phyloP scores from a whole-genome alignment of 805 yeast species.

The Isabelozyma heimii region DNA sequence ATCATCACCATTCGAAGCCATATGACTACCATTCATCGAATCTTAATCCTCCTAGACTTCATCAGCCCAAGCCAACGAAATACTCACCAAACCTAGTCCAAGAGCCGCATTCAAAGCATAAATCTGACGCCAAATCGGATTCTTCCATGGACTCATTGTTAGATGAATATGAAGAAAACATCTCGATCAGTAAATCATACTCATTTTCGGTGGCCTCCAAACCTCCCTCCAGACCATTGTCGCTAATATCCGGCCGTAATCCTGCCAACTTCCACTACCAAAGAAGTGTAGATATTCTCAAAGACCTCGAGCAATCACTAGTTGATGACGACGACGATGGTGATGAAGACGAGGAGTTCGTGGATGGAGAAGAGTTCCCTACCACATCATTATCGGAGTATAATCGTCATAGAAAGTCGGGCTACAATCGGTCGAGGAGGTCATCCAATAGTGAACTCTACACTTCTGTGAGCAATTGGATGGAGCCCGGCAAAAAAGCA shows the following conservation, averaged over 20 bases:
- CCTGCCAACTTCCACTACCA: constrained; percentile 2
- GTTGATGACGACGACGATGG: constrained; percentile 2
- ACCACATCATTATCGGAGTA: constrained; percentile 36
- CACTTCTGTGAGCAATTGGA: constrained; percentile 48
- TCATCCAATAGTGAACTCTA: constrained; percentile 43
- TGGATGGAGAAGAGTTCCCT: constrained; percentile 24
- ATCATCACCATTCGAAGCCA: too few relatives aligned
- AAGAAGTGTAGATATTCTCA: background rate
- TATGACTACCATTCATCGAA: background rate
- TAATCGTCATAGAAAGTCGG: constrained; percentile 12
- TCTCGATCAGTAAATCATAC: constrained; percentile 24
- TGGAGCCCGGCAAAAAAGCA: constrained; percentile 38
- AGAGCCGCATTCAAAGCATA: background rate
- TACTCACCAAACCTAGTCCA: background rate
- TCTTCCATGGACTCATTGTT: constrained; percentile 39
- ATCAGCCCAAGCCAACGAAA: constrained; percentile 1
- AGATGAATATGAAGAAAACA: constrained; percentile 45
- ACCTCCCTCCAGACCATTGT: constrained; percentile 25
- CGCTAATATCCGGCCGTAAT: constrained; percentile 15
- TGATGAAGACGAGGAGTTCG: background rate
- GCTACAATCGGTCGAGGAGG: constrained; percentile 24
- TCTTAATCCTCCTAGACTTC: constrained; percentile 1
- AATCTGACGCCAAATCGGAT: constrained; percentile 15
- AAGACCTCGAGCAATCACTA: constrained; percentile 1
- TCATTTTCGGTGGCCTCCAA: constrained; percentile 18